These are phyloP conservation scores for Cladosporium sp. DNA, from an alignment of 2,329 filamentous ascomycete genomes.

Conservation along the genomic window DNA sequence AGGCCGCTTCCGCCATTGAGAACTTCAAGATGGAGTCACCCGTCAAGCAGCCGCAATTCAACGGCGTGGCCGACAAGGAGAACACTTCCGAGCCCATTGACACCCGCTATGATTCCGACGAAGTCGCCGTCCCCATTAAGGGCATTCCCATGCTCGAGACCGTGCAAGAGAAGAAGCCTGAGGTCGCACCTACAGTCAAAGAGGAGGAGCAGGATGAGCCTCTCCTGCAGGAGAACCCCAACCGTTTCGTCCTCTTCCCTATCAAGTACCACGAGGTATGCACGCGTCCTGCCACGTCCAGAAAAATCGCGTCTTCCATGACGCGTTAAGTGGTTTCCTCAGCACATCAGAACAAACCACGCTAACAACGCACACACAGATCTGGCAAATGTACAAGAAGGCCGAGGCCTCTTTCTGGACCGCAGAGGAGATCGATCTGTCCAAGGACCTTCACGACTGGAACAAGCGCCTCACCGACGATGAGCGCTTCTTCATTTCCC, in stretches of 20 bases:
- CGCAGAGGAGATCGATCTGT: slow-evolving; percentile 97
- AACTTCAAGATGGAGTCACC: slow-evolving; percentile 91
- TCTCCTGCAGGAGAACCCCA: slow-evolving; percentile 88
- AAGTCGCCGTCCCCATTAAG: slow-evolving; percentile 55
- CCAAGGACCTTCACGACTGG: slow-evolving; percentile 99
- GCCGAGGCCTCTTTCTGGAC: slow-evolving; percentile 99
- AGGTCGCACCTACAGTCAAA: slow-evolving; percentile 50
- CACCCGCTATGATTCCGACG: slow-evolving; percentile 42
- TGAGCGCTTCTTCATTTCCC: slow-evolving; percentile 97
- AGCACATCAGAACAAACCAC: not conserved
- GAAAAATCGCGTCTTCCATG: slow-evolving; percentile 54
- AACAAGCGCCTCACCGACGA: slow-evolving; percentile 96
- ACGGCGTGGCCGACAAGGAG: slow-evolving; percentile 69
- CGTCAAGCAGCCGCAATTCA: slow-evolving; percentile 83
- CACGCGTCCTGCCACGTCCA: slow-evolving; percentile 37
- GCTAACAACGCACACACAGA: slow-evolving; percentile 54
- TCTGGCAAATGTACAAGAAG: slow-evolving; percentile 99
- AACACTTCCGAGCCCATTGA: slow-evolving; percentile 53
- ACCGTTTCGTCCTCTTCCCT: slow-evolving; percentile 95
- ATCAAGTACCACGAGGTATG: slow-evolving; percentile 99
- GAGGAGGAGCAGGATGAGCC: slow-evolving; percentile 78
- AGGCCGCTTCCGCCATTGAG: slow-evolving; percentile 86
- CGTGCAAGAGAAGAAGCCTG: slow-evolving; percentile 24
- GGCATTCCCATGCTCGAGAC: slow-evolving; percentile 46
- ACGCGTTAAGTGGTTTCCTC: slow-evolving; percentile 26